Evolutionary conservation across 2,329 filamentous ascomycete species (phyloP).

Genomic region (Fusarium euwallaceae): DNA sequence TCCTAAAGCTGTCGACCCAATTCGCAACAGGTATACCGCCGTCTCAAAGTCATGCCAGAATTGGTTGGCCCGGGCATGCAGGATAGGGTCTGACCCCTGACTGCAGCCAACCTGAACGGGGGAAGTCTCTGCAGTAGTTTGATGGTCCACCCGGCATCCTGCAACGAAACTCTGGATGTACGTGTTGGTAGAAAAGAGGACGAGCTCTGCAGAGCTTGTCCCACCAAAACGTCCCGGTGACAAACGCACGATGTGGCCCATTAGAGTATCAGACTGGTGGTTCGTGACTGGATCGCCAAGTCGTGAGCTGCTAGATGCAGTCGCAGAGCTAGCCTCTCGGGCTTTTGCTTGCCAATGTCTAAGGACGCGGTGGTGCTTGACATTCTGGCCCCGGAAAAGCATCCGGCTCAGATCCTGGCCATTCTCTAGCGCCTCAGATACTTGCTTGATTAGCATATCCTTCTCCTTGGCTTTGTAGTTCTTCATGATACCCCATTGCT

Average conservation of each 20-base stretch:
- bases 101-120: neutral
- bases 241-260: too few species aligned
- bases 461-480: neutral
- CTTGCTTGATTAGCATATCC: neutral
- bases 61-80: neutral
- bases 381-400: neutral
- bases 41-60: neutral
- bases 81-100: neutral
- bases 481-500: neutral
- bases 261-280: too few species aligned
- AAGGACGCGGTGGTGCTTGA: neutral
- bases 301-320: too few species aligned
- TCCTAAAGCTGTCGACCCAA: neutral
- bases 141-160: neutral
- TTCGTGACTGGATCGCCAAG: too few species aligned
- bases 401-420: neutral
- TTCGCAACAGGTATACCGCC: neutral
- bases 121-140: neutral
- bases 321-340: too few species aligned
- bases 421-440: neutral
- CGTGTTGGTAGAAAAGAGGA: neutral
- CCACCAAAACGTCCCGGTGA: too few species aligned
- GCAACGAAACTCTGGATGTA: neutral
- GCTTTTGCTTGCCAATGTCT: too few species aligned
- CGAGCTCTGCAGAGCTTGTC: neutral